These are phyloP conservation scores for Malassezia sympodialis DNA, from an alignment of 1,284 basidiomycete species.

Conservation along the genomic window DNA sequence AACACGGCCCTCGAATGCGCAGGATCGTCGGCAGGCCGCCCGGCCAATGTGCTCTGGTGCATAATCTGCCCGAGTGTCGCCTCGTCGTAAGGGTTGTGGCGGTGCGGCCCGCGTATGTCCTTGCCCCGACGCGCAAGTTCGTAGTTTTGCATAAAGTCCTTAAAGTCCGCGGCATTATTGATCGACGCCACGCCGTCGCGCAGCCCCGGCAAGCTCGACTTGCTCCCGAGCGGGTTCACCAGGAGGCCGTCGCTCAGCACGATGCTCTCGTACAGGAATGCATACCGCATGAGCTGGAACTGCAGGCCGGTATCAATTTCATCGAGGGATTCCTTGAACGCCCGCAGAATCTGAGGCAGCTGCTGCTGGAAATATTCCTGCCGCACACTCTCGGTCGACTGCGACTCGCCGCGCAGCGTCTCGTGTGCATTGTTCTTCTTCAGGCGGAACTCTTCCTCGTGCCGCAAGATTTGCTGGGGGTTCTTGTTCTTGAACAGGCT, in stretches of 20 bases:
- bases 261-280: constrained; percentile 83
- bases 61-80: constrained; percentile 33
- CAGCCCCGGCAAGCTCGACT: constrained; percentile 54
- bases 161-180: constrained; percentile 89
- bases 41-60: constrained; percentile 8
- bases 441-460: constrained; percentile 84
- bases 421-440: constrained; percentile 78
- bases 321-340: constrained; percentile 88
- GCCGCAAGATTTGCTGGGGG: constrained; percentile 78
- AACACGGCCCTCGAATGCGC: constrained; percentile 50
- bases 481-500: constrained; percentile 80
- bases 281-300: constrained; percentile 88
- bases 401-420: constrained; percentile 78
- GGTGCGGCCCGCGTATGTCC: constrained; percentile 49
- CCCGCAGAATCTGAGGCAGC: constrained; percentile 76
- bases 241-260: constrained; percentile 77
- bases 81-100: constrained; percentile 49
- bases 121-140: constrained; percentile 62
- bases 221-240: constrained; percentile 59
- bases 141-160: constrained; percentile 92
- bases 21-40: background rate
- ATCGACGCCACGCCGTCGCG: constrained; percentile 80
- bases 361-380: constrained; percentile 96
- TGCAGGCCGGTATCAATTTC: constrained; percentile 94
- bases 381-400: constrained; percentile 74